Evolutionary conservation across 345 rosid species (phyloP), one percentile per base, ranked within the genome.

Genomic region (Syzygium grande): DNA sequence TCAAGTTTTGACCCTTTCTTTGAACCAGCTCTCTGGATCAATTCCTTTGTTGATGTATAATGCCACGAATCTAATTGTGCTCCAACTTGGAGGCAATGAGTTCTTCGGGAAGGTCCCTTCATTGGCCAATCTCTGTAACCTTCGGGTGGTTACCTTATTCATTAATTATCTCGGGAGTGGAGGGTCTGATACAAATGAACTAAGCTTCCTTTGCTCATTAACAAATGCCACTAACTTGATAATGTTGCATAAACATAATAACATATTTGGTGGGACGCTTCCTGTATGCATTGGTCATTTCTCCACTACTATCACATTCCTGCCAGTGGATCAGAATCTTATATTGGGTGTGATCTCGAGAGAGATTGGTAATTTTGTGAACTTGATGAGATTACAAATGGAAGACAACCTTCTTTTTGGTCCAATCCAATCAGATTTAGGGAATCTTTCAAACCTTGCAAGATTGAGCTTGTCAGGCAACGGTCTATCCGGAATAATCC

Each of bases 191-290:
- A 84, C 25, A 27, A 54, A 73, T 85, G 92, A 89, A 34, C 27
- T 89, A 27, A 63, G 87, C 49, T 87, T 89, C 52, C 29, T 89
- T n/a, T 27, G 52, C 51, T 88, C 87, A n/a, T 85, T 92, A n/a
- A 63, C 83, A 17, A 88, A 89, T 73, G 58, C 58, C 58, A 6
- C 58, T 55, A 55, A 55, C 58, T 55, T 86, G 84, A 77, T 87
- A 29, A 3, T 25, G 14, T 9, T 5, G 4, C 9, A 8, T 23
- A 3, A 27, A 78, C 56, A 4, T 21, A 9, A 5, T 87, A 7
- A 83, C 7, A 10, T 5, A 1, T 34, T 85, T 6, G 68, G 86
- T 10, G 86, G 86, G 84, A 87, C 22, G 46, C 21, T 49, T 78
- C 88, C 7, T n/a, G 55, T 52, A 17, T 41, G 63, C 15, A 52